Conservation (phyloP, 495 filamentous ascomycete species). For the Trichoderma erinaceum region DNA sequence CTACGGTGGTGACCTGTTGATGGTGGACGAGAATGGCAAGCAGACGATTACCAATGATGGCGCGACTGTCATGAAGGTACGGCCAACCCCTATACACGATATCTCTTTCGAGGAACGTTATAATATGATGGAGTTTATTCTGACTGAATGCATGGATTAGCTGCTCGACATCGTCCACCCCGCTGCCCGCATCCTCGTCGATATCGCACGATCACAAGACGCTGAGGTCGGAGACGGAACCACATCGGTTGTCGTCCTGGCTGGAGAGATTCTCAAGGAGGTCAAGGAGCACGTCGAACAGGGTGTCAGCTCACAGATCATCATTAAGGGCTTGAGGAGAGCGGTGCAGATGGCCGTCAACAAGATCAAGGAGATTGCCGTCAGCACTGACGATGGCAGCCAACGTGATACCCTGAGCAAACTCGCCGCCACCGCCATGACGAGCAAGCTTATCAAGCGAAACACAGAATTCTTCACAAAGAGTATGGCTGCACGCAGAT, state of each 20-base stretch:
- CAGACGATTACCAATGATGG: slow-evolving; percentile 99
- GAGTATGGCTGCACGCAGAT: slow-evolving; percentile 50
- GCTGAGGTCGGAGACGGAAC: slow-evolving; percentile 98
- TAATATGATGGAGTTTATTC: slow-evolving; percentile 1
- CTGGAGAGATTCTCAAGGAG: slow-evolving; percentile 95
- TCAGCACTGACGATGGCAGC: slow-evolving; percentile 78
- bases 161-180: slow-evolving; percentile 98
- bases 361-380: slow-evolving; percentile 95
- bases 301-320: slow-evolving; percentile 93
- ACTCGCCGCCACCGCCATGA: slow-evolving; percentile 96
- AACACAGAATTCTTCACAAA: slow-evolving; percentile 97
- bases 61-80: slow-evolving; percentile 97
- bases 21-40: slow-evolving; percentile 90
- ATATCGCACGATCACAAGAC: slow-evolving; percentile 97
- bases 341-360: slow-evolving; percentile 90
- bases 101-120: neutral
- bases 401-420: slow-evolving; percentile 84
- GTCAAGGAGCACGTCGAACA: slow-evolving; percentile 91
- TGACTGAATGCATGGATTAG: slow-evolving; percentile 38
- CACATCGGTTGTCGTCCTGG: slow-evolving; percentile 75
- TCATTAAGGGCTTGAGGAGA: slow-evolving; percentile 91
- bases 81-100: slow-evolving; percentile 18
- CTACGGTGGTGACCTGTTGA: slow-evolving; percentile 90
- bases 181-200: slow-evolving; percentile 93
- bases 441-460: slow-evolving; percentile 96